Evolutionary conservation across 495 filamentous ascomycete genomes (phyloP), one percentile per base, ranked within the genome.

Genomic region (Neurospora sp.): DNA sequence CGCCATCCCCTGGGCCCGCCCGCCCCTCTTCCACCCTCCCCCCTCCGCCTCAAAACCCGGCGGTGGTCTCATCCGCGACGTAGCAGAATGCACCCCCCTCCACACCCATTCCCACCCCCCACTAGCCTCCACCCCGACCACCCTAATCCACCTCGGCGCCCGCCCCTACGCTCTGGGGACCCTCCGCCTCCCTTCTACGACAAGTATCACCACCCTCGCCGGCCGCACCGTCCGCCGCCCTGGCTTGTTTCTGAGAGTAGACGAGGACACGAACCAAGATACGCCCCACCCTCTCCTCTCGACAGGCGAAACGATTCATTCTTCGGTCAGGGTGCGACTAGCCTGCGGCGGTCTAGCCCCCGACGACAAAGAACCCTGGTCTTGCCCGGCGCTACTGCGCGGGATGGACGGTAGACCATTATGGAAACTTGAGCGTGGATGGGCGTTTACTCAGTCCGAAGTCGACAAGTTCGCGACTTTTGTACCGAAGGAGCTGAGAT

Each of bases 251-350:
- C 41, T 79, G 22, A 70, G 80, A 1, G 77, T 78, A 1, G 80
- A 81, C 68, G 76, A 79, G 71, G 75, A 75, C 39, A 79, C 76
- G 0, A 80, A 80, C 42, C 73, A 78, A 68, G 79, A 79, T 41
- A 81, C 80, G 16, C 69, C 35, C 16, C 76, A 80, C 69, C 80
- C 80, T 38, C 39, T 81, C 10, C 68, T 81, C 0, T 44, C 68
- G 3, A 81, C 80, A 0, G 40, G 27, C 27, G 80, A 81, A 72
- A 53, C 76, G 16, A 76, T 81, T 3, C 80, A 81, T 38, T 68
- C 44, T 8, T 71, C 68, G 1, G 80, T 79, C 6, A 59, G 80
- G 1, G 74, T 81, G 3, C 22, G 80, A 4, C 17, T 81, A 4
- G 79, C 73, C 3, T 76, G 76, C 41, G 69, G 71, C 1, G 80